A percentile compares a stretch with the other conserved stretches of the same genome.
Conservation (phyloP, 768 basidiomycete species). For the Lentinula edodes region DNA sequence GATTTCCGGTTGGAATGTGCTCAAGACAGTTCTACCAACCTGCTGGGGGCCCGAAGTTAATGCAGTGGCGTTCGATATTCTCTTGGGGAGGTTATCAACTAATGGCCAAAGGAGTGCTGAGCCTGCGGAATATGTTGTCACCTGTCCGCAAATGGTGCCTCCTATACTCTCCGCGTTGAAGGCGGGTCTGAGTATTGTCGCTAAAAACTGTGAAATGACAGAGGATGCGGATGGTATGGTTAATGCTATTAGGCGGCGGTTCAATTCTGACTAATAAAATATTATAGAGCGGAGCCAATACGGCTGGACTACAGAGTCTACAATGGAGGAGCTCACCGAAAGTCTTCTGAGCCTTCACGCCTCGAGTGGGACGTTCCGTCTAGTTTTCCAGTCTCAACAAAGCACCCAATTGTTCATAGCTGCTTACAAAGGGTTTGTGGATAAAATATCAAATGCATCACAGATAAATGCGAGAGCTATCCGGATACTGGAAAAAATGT, state of each 20-base stretch:
- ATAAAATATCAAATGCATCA: slow-evolving; percentile 28
- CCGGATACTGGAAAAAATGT: slow-evolving; percentile 65
- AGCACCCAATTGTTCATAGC: slow-evolving; percentile 64
- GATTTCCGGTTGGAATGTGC: slow-evolving; percentile 75
- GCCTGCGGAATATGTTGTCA: slow-evolving; percentile 26
- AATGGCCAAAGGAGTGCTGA: slow-evolving; percentile 14
- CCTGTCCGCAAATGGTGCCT: slow-evolving; percentile 66
- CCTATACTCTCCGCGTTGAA: slow-evolving; percentile 68
- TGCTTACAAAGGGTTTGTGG: slow-evolving; percentile 52
- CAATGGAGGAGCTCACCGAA: slow-evolving; percentile 59
- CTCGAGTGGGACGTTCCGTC: slow-evolving; percentile 59
- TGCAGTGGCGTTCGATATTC: slow-evolving; percentile 59
- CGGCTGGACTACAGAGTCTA: slow-evolving; percentile 20
- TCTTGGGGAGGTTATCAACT: slow-evolving; percentile 46
- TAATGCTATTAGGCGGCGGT: neutral
- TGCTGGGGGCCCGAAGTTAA: slow-evolving; percentile 70
- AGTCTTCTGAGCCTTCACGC: slow-evolving; percentile 67
- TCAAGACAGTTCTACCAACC: slow-evolving; percentile 62
- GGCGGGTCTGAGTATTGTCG: slow-evolving; percentile 40
- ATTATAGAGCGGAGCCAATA: neutral
- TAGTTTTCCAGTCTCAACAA: slow-evolving; percentile 68
- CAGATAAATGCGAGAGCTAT: slow-evolving; percentile 37
- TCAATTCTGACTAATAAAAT: too few species aligned
- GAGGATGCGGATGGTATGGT: slow-evolving; percentile 14
- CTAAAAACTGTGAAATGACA: slow-evolving; percentile 26